Percentiles rank a stretch among this genome's conserved stretches.
These are phyloP conservation scores for Pyrenopolyporus hunteri DNA, from an alignment of 495 filamentous ascomycete genomes.

Conservation along the genomic window DNA sequence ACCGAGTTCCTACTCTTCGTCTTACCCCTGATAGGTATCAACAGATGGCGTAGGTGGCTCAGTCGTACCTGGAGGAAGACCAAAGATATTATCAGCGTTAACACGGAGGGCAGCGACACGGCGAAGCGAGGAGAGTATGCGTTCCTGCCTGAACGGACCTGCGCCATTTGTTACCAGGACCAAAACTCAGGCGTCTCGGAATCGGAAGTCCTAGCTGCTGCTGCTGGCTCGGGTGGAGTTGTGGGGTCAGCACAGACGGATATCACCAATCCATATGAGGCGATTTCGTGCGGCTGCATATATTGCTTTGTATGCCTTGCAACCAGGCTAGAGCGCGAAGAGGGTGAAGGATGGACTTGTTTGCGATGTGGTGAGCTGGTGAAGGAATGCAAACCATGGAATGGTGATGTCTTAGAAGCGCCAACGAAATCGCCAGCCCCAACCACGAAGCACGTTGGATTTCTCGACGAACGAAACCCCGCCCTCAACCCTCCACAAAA, in stretches of 20 bases:
- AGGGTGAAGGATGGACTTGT: slow-evolving; percentile 96
- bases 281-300: slow-evolving; percentile 86
- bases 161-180: slow-evolving; percentile 96
- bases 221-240: slow-evolving; percentile 71
- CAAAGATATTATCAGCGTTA: slow-evolving; percentile 63
- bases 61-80: slow-evolving; percentile 80
- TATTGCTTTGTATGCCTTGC: slow-evolving; percentile 99
- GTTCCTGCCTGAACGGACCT: slow-evolving; percentile 91
- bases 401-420: slow-evolving; percentile 77
- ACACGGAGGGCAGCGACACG: slow-evolving; percentile 45
- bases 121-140: slow-evolving; percentile 75
- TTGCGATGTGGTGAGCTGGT: slow-evolving; percentile 84
- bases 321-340: slow-evolving; percentile 85
- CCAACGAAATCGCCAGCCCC: slow-evolving; percentile 55
- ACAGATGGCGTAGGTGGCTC: slow-evolving; percentile 90
- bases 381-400: slow-evolving; percentile 92
- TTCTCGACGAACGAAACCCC: slow-evolving; percentile 61
- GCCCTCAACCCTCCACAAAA: slow-evolving; percentile 21
- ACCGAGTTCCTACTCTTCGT: slow-evolving; percentile 98
- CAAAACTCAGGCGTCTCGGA: slow-evolving; percentile 78
- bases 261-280: slow-evolving; percentile 94
- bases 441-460: slow-evolving; percentile 71
- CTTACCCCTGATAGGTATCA: slow-evolving; percentile 90
- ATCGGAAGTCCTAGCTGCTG: slow-evolving; percentile 68
- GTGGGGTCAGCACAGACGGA: slow-evolving; percentile 91